Evolutionary conservation across 2,329 filamentous ascomycete species (phyloP), one percentile per base, ranked within the genome.

Genomic region (Stylonectria norvegica): DNA sequence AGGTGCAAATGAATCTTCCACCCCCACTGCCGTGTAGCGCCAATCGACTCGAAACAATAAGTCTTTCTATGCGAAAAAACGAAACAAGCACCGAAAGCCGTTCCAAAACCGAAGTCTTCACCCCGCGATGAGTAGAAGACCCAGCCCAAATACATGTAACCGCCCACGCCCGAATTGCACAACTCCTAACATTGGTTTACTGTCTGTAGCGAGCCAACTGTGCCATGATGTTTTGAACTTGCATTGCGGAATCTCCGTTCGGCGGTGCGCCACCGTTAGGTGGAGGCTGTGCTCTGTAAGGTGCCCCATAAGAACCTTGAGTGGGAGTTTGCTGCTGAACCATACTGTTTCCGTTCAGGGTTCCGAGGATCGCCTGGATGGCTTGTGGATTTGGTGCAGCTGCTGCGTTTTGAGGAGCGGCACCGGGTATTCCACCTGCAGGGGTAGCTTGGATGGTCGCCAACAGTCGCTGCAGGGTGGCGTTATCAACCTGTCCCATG

Each of bases 151-250:
- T n/a, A n/a, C n/a, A n/a, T n/a, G n/a, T n/a, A n/a, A n/a, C n/a
- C n/a, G n/a, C n/a, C n/a, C n/a, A n/a, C n/a, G n/a, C n/a, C n/a
- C n/a, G n/a, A n/a, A n/a, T n/a, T n/a, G n/a, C n/a, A n/a, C n/a
- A n/a, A n/a, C n/a, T n/a, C n/a, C n/a, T n/a, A n/a, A n/a, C n/a
- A n/a, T n/a, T n/a, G n/a, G n/a, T n/a, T n/a, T 43, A 79, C 57
- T 81, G 75, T 48, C 81, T 73, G 56, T 79, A 84, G 52, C 76
- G 79, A 33, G 82, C 78, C 43, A 89, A 66, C 54, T 86, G 81
- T 11, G 83, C 81, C 77, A 89, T 85, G 36, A 89, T 86, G 53
- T 86, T 84, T 59, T 84, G 78, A 52, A 89, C 73, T 38, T 80
- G 72, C 7, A 71, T 68, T 10, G 68, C 62, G 39, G 58, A 49